Base-by-base conservation (phyloP, 139 green algal genomes). In the Tetraselmis striata region DNA sequence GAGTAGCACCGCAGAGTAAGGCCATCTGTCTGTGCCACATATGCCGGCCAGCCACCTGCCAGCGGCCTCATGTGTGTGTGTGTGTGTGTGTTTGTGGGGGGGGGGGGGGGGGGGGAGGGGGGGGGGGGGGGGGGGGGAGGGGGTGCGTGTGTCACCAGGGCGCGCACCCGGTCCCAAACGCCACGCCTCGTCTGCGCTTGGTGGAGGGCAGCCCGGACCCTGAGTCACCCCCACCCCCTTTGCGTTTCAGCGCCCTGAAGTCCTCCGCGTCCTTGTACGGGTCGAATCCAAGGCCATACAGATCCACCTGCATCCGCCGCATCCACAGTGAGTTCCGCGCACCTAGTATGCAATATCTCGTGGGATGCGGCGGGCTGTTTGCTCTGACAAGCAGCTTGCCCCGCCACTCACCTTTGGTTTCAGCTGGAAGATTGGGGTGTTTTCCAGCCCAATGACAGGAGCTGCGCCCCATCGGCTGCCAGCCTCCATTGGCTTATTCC, bases 251-350 rank as follows among this genome's bases (percentile, higher is more conserved):
- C 2, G 31, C n/a, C 18, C 93, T 84, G 82, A 98, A 98, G 76
- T 96, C 94, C 79, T 95, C 91, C 0, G 96, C 94, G 2, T 88
- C 93, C 79, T 90, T 89, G 85, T 95, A 98, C 0, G 95, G 94
- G 85, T 99, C 95, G 85, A 90, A 98, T 0, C 95, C 96, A n/a
- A 99, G 79, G 31, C 96, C 96, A 79, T 96, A 88, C 22, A 87
- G 28, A 82, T 98, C 92, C 1, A 83, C 83, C 89, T 91, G 82
- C 45, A n/a, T n/a, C n/a, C n/a, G n/a, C n/a, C n/a, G n/a, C n/a
- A n/a, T n/a, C n/a, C n/a, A n/a, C n/a, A n/a, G n/a, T n/a, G n/a
- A n/a, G n/a, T n/a, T n/a, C n/a, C n/a, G n/a, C n/a, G n/a, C n/a
- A n/a, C n/a, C n/a, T n/a, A n/a, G n/a, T n/a, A n/a, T n/a, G n/a